Evolutionary conservation across 2,329 filamentous ascomycete genomes (phyloP).

Genomic region (Calonectria honghensis): DNA sequence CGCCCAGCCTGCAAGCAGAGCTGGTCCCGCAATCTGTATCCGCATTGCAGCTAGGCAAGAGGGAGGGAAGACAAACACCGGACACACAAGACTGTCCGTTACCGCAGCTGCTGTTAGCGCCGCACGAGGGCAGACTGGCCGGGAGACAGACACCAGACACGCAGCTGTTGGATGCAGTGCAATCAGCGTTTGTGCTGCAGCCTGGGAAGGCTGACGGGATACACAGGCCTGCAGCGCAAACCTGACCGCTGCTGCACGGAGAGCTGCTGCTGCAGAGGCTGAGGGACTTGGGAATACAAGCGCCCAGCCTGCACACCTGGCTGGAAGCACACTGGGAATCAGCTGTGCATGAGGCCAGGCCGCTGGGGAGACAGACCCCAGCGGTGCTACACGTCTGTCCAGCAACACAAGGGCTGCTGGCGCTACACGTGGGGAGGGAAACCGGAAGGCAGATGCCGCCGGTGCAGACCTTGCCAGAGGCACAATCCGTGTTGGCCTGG

Average conservation of each 20-base stretch:
- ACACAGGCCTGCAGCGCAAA: slow-evolving; percentile 28
- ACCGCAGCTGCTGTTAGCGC: not conserved
- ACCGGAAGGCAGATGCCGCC: slow-evolving; percentile 33
- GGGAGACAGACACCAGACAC: slow-evolving; percentile 33
- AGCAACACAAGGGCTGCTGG: slow-evolving; percentile 8
- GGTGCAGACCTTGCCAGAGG: slow-evolving; percentile 25
- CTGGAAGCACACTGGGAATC: slow-evolving; percentile 32
- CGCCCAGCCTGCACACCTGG: slow-evolving; percentile 30
- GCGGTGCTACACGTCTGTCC: slow-evolving; percentile 20
- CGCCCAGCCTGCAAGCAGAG: slow-evolving; percentile 32
- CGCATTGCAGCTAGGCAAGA: slow-evolving; percentile 20
- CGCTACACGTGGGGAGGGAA: slow-evolving; percentile 4
- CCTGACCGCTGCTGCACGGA: slow-evolving; percentile 5
- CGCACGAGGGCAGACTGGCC: not conserved
- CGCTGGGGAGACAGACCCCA: slow-evolving; percentile 32
- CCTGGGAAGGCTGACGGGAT: slow-evolving; percentile 15
- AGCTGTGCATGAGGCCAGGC: slow-evolving; percentile 19
- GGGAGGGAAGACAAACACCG: slow-evolving; percentile 33
- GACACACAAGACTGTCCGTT: slow-evolving; percentile 29
- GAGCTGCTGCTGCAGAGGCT: not conserved
- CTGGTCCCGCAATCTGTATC: slow-evolving; percentile 26
- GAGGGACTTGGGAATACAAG: slow-evolving; percentile 25
- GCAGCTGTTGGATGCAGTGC: slow-evolving; percentile 27
- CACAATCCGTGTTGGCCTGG: slow-evolving; percentile 19
- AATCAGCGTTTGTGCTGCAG: slow-evolving; percentile 27